phyloP scores from a whole-genome alignment of 768 basidiomycete species.

The Amanita muscaria region DNA sequence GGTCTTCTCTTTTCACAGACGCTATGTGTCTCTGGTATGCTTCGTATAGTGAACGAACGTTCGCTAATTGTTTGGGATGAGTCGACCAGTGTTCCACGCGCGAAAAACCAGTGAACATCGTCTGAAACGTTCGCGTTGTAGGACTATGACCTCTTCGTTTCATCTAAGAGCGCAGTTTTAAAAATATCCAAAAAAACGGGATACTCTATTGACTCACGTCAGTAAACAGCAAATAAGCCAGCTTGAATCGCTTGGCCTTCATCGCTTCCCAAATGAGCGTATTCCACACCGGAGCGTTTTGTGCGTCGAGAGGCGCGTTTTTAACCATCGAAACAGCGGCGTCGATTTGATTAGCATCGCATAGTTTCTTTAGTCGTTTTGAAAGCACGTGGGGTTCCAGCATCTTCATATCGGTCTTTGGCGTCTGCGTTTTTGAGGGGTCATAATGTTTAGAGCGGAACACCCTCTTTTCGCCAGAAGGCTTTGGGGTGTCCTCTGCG shows the following conservation, averaged over 20 bases:
- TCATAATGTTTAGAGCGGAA: constrained; percentile 34
- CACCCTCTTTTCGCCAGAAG: constrained; percentile 14
- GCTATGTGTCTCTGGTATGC: constrained; percentile 43
- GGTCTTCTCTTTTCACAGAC: constrained; percentile 39
- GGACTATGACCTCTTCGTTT: constrained; percentile 75
- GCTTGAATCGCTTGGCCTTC: constrained; percentile 44
- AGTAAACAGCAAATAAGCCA: constrained; percentile 55
- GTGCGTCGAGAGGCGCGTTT: constrained; percentile 60
- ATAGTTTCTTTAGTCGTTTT: constrained; percentile 46
- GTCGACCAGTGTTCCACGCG: constrained; percentile 52
- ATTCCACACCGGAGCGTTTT: constrained; percentile 74
- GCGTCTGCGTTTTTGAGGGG: constrained; percentile 14
- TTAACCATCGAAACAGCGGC: constrained; percentile 61
- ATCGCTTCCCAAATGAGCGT: constrained; percentile 62
- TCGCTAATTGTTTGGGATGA: constrained; percentile 51
- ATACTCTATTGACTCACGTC: constrained; percentile 41
- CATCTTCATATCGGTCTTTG: constrained; percentile 27
- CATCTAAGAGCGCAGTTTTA: constrained; percentile 46
- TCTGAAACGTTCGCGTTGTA: constrained; percentile 56
- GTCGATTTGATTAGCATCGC: constrained; percentile 45
- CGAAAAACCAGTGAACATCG: constrained; percentile 57
- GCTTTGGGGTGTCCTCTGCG: constrained; percentile 5
- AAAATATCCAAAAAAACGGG: constrained; percentile 4
- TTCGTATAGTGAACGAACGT: constrained; percentile 53
- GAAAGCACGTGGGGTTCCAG: constrained; percentile 61